A percentile compares a stretch with the other conserved stretches of the same genome.
Conservation (phyloP, 345 rosid species). For the Euclidium syriacum region DNA sequence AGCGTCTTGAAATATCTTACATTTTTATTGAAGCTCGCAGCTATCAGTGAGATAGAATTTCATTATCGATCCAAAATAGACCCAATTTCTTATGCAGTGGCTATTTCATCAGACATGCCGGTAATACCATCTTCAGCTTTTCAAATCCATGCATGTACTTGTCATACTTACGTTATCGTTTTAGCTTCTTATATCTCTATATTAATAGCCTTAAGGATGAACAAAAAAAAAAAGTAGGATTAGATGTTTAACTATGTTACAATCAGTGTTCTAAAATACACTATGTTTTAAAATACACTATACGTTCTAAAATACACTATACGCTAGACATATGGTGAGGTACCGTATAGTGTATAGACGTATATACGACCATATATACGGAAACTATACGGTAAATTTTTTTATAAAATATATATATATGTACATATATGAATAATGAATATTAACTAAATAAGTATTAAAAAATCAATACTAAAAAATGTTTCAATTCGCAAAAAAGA, state of each 20-base stretch:
- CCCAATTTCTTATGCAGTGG: slow-evolving; percentile 50
- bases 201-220: not conserved
- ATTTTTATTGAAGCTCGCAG: slow-evolving; percentile 64
- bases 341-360: no score
- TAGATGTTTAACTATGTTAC: not conserved
- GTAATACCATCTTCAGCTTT: slow-evolving; percentile 14
- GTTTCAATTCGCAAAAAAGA: no score
- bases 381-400: no score
- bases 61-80: slow-evolving; percentile 75
- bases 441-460: no score
- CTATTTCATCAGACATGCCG: slow-evolving; percentile 51
- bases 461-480: no score
- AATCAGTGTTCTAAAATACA: no score
- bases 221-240: not conserved
- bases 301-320: no score
- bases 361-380: no score
- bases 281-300: no score
- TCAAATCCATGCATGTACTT: not conserved
- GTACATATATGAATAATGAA: no score
- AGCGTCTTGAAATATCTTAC: slow-evolving; percentile 5
- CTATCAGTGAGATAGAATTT: slow-evolving; percentile 64
- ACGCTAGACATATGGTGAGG: no score
- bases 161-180: not conserved
- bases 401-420: no score
- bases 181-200: not conserved